Evolutionary conservation across 352 stramenopile species (phyloP), one percentile per base, ranked within the genome.

Genomic region (Phytophthora boehmeriae): DNA sequence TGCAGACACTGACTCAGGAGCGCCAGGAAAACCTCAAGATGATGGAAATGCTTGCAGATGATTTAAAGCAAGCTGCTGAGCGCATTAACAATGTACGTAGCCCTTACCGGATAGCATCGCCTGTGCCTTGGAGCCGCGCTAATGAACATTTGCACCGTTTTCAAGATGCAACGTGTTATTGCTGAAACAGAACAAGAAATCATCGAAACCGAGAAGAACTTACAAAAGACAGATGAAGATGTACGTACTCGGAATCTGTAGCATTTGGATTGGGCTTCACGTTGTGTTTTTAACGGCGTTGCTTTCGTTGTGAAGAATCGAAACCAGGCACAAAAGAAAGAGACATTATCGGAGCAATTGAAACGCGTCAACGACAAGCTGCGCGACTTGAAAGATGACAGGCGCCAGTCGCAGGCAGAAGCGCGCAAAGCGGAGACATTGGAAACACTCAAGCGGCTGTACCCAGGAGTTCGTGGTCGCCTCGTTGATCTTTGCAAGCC

Each of bases 401-500:
- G 90, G 32, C 85, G 88, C 9, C 95, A 98, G 50, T 97, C 83
- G 22, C 95, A 98, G 57, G 86, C 96, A 14, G 92, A 98, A 59
- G 90, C 89, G 25, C 84, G 76, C 23, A 88, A 79, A 61, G 64
- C 70, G 0, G 89, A 97, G 36, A 91, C 61, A 9, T 51, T 95
- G n/a, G 88, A 96, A 42, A 83, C 82, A 0, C 70, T 97, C 14
- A 92, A 92, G 63, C 74, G 75, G 41, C 86, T 86, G n/a, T 97
- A 95, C 64, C 88, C 89, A 51, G 85, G 96, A 30, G 97, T 99
- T 27, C 86, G 90, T 23, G 97, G 98, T 2, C 90, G 97, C 16
- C 74, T 99, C 0, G 95, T 99, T 0, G 96, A 99, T 66, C 70
- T 99, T 6, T 99, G 96, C 80, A 98, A 96, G 42, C 97, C 98